Base-by-base conservation (phyloP, 192 early-diverging fungal species). In the Umbelopsis ramanniana region DNA sequence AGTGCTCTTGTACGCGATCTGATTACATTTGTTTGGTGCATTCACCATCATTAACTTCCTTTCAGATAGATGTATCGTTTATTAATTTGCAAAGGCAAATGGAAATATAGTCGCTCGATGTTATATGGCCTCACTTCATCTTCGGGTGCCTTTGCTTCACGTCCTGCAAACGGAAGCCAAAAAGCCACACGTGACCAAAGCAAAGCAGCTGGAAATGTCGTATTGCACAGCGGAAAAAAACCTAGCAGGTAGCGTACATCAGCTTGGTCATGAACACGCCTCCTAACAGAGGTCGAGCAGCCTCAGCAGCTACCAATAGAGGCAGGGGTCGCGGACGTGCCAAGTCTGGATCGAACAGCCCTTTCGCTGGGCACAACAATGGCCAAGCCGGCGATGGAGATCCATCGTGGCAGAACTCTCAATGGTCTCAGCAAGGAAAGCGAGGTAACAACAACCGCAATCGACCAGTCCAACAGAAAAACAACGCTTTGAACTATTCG, bases 231-330 rank as follows among this genome's bases (percentile, higher is more conserved):
- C 57, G 15, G 33, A 29, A 37, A 14, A 17, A 35, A 17, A 12
- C 26, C 17, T 3, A 63, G 29, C 29, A 29, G 29, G 29, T 19
- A 37, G 19, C 7, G 8, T 15, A 22, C 26, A 37, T 35, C 57
- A 63, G 29, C 33, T 63, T 63, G 57, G 57, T 26, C 14, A 63
- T 63, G 57, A 63, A 63, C 17, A 29, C 57, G 33, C 19, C 57
- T 35, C 57, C 33, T 26, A 63, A 19, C 14, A 63, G 57, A 63
- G 57, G 57, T 63, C 57, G 57, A 38, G 57, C 29, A 29, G 57
- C 57, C 26, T 63, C 57, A 63, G 57, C 19, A 3, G 17, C 57
- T 37, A 2, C 29, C 3, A 63, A 63, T 35, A 29, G 57, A 63
- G 57, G 57, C 14, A 63, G 57, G 17, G 57, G 57, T n/a, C 57